Percentiles rank a stretch among this genome's conserved stretches.
Evolutionary conservation across 1,284 basidiomycete species (phyloP).

Genomic region (Ustanciosporium gigantosporum): DNA sequence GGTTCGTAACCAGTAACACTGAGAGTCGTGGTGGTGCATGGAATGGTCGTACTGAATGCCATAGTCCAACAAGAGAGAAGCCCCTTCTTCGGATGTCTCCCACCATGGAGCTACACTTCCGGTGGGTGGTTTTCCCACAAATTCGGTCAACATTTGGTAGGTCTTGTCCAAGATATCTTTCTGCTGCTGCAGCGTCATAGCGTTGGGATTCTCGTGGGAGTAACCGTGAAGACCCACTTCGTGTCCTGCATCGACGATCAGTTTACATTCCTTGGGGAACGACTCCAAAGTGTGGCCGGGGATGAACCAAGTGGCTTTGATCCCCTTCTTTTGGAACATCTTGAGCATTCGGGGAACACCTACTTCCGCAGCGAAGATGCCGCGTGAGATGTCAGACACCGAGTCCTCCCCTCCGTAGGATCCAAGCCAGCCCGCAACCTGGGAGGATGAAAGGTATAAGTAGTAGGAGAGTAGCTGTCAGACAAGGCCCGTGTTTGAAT

Average conservation of each 20-base stretch:
- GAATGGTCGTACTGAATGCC: constrained; percentile 74
- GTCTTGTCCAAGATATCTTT: constrained; percentile 74
- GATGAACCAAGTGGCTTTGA: constrained; percentile 69
- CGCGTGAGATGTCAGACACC: constrained; percentile 70
- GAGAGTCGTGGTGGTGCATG: constrained; percentile 64
- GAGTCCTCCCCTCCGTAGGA: constrained; percentile 74
- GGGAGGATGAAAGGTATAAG: no score
- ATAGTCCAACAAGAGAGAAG: constrained; percentile 71
- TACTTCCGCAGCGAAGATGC: constrained; percentile 73
- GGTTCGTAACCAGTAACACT: constrained; percentile 73
- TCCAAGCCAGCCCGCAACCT: constrained; percentile 66
- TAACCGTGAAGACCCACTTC: constrained; percentile 64
- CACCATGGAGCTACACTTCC: constrained; percentile 77
- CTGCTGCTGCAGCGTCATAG: constrained; percentile 72
- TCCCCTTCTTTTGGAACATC: constrained; percentile 69
- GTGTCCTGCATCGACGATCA: constrained; percentile 72
- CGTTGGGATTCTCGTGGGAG: constrained; percentile 62
- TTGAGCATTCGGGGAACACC: constrained; percentile 66
- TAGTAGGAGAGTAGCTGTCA: no score
- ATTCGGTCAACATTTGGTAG: constrained; percentile 70
- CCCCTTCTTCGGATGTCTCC: constrained; percentile 74
- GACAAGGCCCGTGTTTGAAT: no score
- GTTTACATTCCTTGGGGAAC: constrained; percentile 70
- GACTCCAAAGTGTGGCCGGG: constrained; percentile 71
- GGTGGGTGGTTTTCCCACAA: constrained; percentile 71